Evolutionary conservation across 2,329 filamentous ascomycete genomes (phyloP).

Genomic region (Calonectria multiphialidica): DNA sequence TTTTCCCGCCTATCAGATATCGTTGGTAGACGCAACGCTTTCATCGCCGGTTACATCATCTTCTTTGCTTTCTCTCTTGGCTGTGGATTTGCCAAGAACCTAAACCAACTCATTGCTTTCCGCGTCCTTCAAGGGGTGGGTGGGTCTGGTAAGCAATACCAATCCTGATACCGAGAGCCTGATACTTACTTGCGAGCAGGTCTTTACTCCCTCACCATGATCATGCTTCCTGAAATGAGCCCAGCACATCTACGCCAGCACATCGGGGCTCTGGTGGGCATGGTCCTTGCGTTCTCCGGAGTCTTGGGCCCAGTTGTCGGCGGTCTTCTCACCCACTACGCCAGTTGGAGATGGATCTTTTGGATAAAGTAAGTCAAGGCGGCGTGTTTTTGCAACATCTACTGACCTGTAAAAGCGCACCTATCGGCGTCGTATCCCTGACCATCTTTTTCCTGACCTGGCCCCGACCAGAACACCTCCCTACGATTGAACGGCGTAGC

Average conservation of each 20-base stretch:
- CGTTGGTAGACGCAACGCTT: conserved; percentile 65
- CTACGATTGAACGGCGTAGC: conserved; percentile 50
- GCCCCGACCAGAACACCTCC: conserved; percentile 59
- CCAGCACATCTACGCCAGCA: conserved; percentile 54
- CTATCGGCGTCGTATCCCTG: conserved; percentile 61
- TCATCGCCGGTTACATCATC: conserved; percentile 61
- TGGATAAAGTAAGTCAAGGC: conserved; percentile 65
- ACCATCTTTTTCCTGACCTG: conserved; percentile 62
- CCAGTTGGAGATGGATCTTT: conserved; percentile 68
- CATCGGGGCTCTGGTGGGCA: conserved; percentile 61
- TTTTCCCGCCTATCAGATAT: conserved; percentile 68
- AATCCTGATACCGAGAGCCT: neutral
- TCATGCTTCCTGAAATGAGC: conserved; percentile 64
- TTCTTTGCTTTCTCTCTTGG: conserved; percentile 69
- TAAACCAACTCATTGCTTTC: conserved; percentile 61
- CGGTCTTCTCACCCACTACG: conserved; percentile 62
- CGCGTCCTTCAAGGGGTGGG: conserved; percentile 65
- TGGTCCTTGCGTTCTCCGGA: conserved; percentile 61
- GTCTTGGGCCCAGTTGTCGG: conserved; percentile 66
- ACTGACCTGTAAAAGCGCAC: conserved; percentile 54
- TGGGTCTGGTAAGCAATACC: conserved; percentile 55
- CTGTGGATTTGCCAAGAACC: conserved; percentile 54
- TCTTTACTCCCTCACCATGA: conserved; percentile 68
- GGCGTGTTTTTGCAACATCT: neutral
- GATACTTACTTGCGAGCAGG: conserved; percentile 45